phyloP scores from a whole-genome alignment of 768 basidiomycete species.

The Galerina sulciceps region DNA sequence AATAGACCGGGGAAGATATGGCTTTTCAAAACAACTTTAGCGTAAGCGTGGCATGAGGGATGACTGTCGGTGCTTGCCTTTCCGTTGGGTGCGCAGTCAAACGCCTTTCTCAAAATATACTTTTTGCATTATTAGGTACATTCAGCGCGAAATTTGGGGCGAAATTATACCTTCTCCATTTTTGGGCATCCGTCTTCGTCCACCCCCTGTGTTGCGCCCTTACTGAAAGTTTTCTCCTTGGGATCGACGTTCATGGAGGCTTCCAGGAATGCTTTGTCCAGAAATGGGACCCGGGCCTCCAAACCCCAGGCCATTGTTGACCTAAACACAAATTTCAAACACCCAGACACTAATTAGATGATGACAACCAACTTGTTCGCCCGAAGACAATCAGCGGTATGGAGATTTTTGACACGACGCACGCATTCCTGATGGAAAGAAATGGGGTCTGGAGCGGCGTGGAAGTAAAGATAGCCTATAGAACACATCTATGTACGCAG shows the following conservation, averaged over 20 bases:
- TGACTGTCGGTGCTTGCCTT: slow-evolving; percentile 4
- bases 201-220: slow-evolving; percentile 70
- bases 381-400: slow-evolving; percentile 95
- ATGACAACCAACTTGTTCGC: slow-evolving; percentile 86
- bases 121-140: neutral
- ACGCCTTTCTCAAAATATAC: slow-evolving; percentile 17
- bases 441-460: slow-evolving; percentile 87
- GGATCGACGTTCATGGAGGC: slow-evolving; percentile 91
- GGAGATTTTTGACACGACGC: slow-evolving; percentile 94
- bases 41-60: neutral
- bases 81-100: slow-evolving; percentile 14
- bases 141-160: slow-evolving; percentile 33
- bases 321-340: slow-evolving; percentile 36
- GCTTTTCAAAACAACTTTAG: slow-evolving; percentile 42
- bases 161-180: slow-evolving; percentile 81
- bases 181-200: slow-evolving; percentile 87
- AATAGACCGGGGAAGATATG: slow-evolving; percentile 92
- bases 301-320: slow-evolving; percentile 99
- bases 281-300: slow-evolving; percentile 97
- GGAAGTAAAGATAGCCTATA: slow-evolving; percentile 97
- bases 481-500: neutral
- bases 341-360: neutral
- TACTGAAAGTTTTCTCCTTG: slow-evolving; percentile 86
- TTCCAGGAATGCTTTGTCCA: slow-evolving; percentile 96
- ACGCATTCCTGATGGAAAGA: slow-evolving; percentile 97